Evolutionary conservation across 1,284 basidiomycete species (phyloP).

Genomic region (Porphyrellus sp.): DNA sequence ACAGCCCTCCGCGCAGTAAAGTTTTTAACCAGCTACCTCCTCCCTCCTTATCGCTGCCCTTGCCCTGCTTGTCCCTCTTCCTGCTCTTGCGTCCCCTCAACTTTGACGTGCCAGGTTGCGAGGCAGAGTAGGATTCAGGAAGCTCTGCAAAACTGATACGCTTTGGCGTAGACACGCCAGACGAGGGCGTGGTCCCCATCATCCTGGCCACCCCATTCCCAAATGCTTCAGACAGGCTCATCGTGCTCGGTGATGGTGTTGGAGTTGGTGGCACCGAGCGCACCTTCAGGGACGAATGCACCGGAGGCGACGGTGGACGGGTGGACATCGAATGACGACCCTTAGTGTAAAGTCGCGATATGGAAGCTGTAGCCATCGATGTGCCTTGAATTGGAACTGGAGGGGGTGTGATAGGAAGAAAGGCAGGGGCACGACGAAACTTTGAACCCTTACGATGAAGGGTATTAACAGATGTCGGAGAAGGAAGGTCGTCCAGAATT

Average conservation of each 20-base stretch:
- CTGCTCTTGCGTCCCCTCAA: constrained; percentile 28
- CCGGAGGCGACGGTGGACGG: constrained; percentile 49
- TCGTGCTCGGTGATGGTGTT: constrained; percentile 31
- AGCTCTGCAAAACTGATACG: constrained; percentile 72
- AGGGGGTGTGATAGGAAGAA: constrained; percentile 45
- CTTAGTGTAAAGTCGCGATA: constrained; percentile 72
- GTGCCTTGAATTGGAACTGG: constrained; percentile 52
- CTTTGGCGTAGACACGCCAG: constrained; percentile 59
- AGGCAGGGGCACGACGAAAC: constrained; percentile 20
- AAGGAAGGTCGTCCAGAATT: constrained; percentile 60
- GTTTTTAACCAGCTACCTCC: constrained; percentile 48
- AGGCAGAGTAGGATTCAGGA: constrained; percentile 54
- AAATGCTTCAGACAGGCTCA: constrained; percentile 34
- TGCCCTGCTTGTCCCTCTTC: constrained; percentile 27
- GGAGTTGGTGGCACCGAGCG: constrained; percentile 33
- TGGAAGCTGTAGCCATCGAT: constrained; percentile 68
- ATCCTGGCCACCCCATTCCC: constrained; percentile 31
- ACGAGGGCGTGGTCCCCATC: constrained; percentile 26
- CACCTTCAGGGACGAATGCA: constrained; percentile 51
- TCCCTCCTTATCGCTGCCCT: constrained; percentile 27
- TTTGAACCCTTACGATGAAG: constrained; percentile 14
- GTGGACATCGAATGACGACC: constrained; percentile 59
- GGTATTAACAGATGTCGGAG: constrained; percentile 25
- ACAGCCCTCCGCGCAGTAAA: constrained; percentile 41
- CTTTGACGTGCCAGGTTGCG: constrained; percentile 25